Evolutionary conservation across 345 rosid species (phyloP), one percentile per base, ranked within the genome.

Genomic region (Hibiscus tridactylites): DNA sequence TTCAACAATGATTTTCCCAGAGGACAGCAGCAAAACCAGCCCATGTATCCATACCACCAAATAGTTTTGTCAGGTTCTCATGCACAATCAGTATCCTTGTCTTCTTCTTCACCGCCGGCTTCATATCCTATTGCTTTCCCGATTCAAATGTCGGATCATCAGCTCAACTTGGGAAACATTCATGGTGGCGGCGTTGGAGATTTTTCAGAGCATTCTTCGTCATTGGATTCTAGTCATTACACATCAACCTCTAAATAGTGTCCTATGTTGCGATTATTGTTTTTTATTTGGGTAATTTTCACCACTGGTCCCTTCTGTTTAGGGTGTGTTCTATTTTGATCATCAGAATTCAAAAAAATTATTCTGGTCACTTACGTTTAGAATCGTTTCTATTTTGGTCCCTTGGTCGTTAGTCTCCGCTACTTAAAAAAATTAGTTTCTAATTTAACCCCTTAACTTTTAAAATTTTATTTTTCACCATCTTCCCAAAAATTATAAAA

Each of bases 21-120:
- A 19, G 72, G 26, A 15, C 42, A 66, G 33, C 61, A 11, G 61
- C 62, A 73, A 44, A 44, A 65, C 15, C 77, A 72, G 3, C 52
- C 82, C 3, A 67, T 71, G 75, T 79, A 68, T 77, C 68, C 79
- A 2, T 74, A 81, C 72, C 73, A 85, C 60, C 92, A 85, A 24
- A 71, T 84, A 74, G n/a, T 77, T 69, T 68, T 80, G 44, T 79
- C 86, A 2, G 80, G 71, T 44, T 58, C 77, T 19, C 65, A 52
- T 24, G 58, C 83, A 65, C 88, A 77, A 9, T 72, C 83, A 3
- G 71, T 77, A 19, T 44, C 83, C 10, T 61, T 77, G 31, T 9
- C 80, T 21, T 26, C 84, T 6, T 61, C 77, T 68, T 70, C 82
- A 39, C 29, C 65, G 17, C 70, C 81, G 6, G 50, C 72, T n/a